Percentiles rank a stretch among this genome's conserved stretches.
Conservation (phyloP, 2,329 filamentous ascomycete genomes). For the Alternaria sp. region DNA sequence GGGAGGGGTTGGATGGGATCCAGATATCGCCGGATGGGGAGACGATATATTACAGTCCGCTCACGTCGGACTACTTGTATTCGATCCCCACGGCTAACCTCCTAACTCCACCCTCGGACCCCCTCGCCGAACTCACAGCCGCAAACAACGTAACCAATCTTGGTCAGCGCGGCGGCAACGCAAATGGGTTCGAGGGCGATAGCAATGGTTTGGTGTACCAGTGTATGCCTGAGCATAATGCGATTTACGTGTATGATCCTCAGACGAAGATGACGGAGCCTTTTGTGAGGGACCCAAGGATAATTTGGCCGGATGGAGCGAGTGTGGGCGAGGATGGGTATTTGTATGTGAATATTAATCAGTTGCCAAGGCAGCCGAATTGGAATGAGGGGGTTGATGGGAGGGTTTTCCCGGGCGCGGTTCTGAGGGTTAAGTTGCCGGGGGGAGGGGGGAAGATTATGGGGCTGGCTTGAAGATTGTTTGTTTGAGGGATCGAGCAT, state of each 20-base stretch:
- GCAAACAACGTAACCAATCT: constrained; percentile 56
- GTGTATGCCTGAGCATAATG: constrained; percentile 58
- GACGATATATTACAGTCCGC: constrained; percentile 54
- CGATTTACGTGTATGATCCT: constrained; percentile 50
- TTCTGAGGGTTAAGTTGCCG: constrained; percentile 53
- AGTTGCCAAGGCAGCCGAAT: constrained; percentile 56
- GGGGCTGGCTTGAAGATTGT: background rate
- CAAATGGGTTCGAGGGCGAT: constrained; percentile 60
- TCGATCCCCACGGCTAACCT: constrained; percentile 53
- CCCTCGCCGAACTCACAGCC: constrained; percentile 52
- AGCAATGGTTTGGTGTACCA: constrained; percentile 57
- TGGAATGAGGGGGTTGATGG: constrained; percentile 57
- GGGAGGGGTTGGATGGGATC: constrained; percentile 58
- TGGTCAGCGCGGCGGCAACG: constrained; percentile 56
- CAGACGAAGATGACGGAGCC: constrained; percentile 52
- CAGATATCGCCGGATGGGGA: constrained; percentile 56
- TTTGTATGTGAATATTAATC: constrained; percentile 56
- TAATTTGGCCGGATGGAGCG: constrained; percentile 58
- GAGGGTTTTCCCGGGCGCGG: constrained; percentile 53
- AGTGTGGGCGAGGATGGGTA: constrained; percentile 40
- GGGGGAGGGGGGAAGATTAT: constrained; percentile 49
- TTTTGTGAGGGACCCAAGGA: constrained; percentile 55
- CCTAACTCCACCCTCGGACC: constrained; percentile 47
- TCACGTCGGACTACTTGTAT: constrained; percentile 55
- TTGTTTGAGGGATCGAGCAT: background rate